Percentiles rank a stretch among this genome's conserved stretches.
Evolutionary conservation across 495 filamentous ascomycete genomes (phyloP).

Genomic region (Penicillium subrubescens): DNA sequence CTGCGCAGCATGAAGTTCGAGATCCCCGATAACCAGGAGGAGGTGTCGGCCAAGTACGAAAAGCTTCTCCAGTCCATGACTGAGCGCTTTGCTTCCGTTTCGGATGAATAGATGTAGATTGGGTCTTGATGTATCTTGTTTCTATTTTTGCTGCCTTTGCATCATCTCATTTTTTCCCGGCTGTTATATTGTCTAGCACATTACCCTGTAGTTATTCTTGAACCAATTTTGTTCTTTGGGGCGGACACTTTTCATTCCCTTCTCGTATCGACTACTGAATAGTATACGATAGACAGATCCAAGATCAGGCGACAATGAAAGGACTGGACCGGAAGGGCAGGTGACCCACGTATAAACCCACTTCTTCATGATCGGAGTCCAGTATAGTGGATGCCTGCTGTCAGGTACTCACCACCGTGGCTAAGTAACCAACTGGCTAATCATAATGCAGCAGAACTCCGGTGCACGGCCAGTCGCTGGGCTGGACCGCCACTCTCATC

Average conservation of each 20-base stretch:
- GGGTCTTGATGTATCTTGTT: constrained; percentile 1
- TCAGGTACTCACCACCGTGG: neutral
- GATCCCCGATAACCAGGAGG: constrained; percentile 75
- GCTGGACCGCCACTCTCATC: constrained; percentile 29
- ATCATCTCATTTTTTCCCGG: constrained; percentile 21
- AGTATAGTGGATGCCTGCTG: neutral
- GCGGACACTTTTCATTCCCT: neutral
- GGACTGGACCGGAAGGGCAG: neutral
- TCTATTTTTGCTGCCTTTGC: constrained; percentile 13
- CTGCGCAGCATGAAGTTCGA: constrained; percentile 96
- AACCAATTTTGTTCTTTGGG: constrained; percentile 15
- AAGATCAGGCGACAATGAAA: neutral
- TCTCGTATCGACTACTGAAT: neutral
- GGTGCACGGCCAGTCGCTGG: constrained; percentile 6
- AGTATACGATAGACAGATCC: neutral
- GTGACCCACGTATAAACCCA: neutral
- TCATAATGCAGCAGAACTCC: neutral
- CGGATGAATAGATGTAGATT: constrained; percentile 72
- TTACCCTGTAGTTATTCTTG: constrained; percentile 48
- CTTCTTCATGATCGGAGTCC: neutral
- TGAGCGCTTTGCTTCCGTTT: constrained; percentile 92
- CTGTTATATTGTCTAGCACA: constrained; percentile 34
- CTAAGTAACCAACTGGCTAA: neutral
- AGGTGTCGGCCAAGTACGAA: constrained; percentile 87
- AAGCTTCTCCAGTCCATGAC: constrained; percentile 85